A percentile compares a stretch with the other conserved stretches of the same genome.
These are phyloP conservation scores for Mucor piriformis DNA, from an alignment of 371 early-diverging fungal genomes.

Conservation along the genomic window DNA sequence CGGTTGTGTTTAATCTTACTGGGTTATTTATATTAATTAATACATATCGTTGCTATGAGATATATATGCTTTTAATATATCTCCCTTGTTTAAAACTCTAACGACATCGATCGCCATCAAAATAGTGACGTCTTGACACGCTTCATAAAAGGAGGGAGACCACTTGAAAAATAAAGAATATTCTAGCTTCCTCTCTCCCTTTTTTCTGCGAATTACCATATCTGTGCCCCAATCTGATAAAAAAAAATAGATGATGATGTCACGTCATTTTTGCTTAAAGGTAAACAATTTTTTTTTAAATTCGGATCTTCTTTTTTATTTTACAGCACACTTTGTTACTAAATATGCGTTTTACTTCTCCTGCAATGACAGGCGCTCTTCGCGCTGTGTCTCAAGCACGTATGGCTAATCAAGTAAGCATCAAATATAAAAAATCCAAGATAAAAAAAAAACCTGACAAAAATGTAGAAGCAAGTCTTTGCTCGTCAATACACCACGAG, in stretches of 20 bases:
- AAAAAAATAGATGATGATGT: too few relatives aligned
- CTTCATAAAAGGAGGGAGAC: too few relatives aligned
- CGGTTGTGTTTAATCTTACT: constrained; percentile 1
- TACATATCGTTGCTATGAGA: not conserved
- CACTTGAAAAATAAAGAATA: too few relatives aligned
- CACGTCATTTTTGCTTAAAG: too few relatives aligned
- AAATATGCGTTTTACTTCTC: constrained; percentile 36
- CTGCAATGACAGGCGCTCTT: constrained; percentile 30
- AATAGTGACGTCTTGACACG: not conserved
- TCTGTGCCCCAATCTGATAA: too few relatives aligned
- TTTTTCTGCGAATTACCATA: not conserved
- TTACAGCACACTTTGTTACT: not conserved
- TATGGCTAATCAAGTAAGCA: constrained; percentile 10
- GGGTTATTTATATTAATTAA: constrained; percentile 2
- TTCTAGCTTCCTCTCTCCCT: not conserved
- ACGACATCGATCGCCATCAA: constrained; percentile 1
- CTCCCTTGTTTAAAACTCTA: not conserved
- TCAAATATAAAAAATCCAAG: not conserved
- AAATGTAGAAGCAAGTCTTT: constrained; percentile 6
- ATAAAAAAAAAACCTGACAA: not conserved
- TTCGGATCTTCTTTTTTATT: constrained; percentile 7
- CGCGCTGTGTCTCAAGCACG: constrained; percentile 18
- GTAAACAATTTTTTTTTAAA: not conserved
- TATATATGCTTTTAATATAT: not conserved
- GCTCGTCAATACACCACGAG: constrained; percentile 29